phyloP scores from a whole-genome alignment of 345 rosid genomes.

The Eucalyptus sp. region DNA sequence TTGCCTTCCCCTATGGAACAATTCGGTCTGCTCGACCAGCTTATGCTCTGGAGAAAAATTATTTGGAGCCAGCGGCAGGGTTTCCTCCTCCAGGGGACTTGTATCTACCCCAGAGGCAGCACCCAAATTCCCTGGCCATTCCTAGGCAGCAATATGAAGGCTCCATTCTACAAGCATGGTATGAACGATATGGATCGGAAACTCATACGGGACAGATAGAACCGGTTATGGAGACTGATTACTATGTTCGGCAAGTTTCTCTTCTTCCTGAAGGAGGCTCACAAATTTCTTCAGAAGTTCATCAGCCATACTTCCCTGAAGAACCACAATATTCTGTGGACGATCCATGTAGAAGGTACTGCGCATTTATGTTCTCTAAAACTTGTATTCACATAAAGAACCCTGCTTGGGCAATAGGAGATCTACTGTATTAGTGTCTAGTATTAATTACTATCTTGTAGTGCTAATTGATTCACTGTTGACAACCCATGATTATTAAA shows the following conservation, averaged over 20 bases:
- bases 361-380: not conserved
- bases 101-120: not conserved
- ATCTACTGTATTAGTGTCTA: not conserved
- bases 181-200: not conserved
- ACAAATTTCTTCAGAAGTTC: not conserved
- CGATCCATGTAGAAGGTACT: constrained; percentile 12
- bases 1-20: not conserved
- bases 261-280: not conserved
- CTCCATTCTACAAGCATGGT: not conserved
- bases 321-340: not conserved
- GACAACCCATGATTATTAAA: not conserved
- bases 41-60: not conserved
- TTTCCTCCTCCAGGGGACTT: not conserved
- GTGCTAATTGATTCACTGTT: not conserved
- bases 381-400: not conserved
- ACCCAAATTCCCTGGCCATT: not conserved
- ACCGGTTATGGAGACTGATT: not conserved
- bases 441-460: not conserved
- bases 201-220: not conserved
- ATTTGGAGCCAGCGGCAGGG: not conserved
- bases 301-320: constrained; percentile 1
- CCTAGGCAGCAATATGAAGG: not conserved
- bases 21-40: not conserved
- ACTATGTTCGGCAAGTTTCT: not conserved
- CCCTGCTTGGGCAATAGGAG: not conserved